Percentiles rank a stretch among this genome's conserved stretches.
Conservation (phyloP, 495 filamentous ascomycete species). For the Pyrenula aspistea region DNA sequence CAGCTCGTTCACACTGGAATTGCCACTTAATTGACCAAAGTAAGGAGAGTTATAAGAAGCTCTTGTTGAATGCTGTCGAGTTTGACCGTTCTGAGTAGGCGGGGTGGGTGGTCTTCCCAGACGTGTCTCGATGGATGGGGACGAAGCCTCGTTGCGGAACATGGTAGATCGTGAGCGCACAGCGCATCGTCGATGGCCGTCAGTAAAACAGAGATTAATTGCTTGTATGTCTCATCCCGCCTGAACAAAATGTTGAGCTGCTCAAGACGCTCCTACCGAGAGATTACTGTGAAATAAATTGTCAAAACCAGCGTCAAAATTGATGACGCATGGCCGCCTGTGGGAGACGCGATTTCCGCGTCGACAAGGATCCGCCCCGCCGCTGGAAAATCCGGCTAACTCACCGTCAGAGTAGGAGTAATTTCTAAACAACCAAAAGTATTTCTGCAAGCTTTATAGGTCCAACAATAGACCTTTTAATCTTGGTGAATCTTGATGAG, state of each 20-base stretch:
- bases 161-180: not conserved
- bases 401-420: too few species aligned
- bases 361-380: too few species aligned
- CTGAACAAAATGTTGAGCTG: not conserved
- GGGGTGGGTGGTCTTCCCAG: slow-evolving; percentile 16
- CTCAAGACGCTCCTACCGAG: not conserved
- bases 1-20: not conserved
- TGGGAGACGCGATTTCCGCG: not conserved
- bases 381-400: too few species aligned
- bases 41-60: not conserved
- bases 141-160: not conserved
- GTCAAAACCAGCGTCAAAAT: not conserved
- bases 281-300: not conserved
- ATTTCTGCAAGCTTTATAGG: too few species aligned
- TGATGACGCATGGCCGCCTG: not conserved
- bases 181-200: not conserved
- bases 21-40: not conserved
- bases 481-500: too few species aligned
- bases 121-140: slow-evolving; percentile 5
- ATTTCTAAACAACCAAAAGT: too few species aligned
- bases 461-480: too few species aligned
- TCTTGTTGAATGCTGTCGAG: slow-evolving; percentile 56
- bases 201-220: too few species aligned
- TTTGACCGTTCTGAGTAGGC: slow-evolving; percentile 57
- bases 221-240: too few species aligned